A percentile compares a stretch with the other conserved stretches of the same genome.
These are phyloP conservation scores for Thecaphora thlaspeos DNA, from an alignment of 1,284 basidiomycete species.

Conservation along the genomic window DNA sequence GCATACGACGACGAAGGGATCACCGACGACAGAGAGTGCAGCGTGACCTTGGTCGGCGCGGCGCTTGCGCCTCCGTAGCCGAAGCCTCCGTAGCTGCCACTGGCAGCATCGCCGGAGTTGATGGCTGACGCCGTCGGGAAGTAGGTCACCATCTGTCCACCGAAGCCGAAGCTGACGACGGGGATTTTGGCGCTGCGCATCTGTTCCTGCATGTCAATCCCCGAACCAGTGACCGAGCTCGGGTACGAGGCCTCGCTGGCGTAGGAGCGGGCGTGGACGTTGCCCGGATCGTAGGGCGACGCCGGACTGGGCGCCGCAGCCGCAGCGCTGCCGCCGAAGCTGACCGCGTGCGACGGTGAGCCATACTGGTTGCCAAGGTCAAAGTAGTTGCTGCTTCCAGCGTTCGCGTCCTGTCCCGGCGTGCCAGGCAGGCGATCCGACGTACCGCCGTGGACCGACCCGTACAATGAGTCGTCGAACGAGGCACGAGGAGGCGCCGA, in stretches of 20 bases:
- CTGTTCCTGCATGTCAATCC: conserved; percentile 40
- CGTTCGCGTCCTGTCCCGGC: no score
- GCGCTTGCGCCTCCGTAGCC: conserved; percentile 25
- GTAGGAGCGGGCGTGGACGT: not conserved
- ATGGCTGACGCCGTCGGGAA: conserved; percentile 30
- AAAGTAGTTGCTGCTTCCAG: conserved; percentile 8
- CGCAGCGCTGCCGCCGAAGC: conserved; percentile 4
- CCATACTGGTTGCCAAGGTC: conserved; percentile 3
- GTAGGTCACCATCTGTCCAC: conserved; percentile 51
- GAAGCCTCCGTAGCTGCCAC: conserved; percentile 26
- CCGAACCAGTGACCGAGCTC: conserved; percentile 5
- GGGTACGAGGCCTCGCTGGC: not conserved
- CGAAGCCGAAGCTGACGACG: conserved; percentile 50
- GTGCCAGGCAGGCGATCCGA: no score
- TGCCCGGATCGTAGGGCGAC: conserved; percentile 18
- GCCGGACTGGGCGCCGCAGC: conserved; percentile 8
- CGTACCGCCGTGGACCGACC: no score
- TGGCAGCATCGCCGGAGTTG: conserved; percentile 2
- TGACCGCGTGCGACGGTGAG: conserved; percentile 15
- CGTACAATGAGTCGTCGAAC: no score
- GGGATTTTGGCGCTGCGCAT: conserved; percentile 41
- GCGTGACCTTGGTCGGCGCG: conserved; percentile 21
- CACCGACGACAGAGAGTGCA: conserved; percentile 32
- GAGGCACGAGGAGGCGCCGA: no score
- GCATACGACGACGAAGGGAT: conserved; percentile 43